phyloP scores from a whole-genome alignment of 441 rosid genomes.

The Gossypium aridum region DNA sequence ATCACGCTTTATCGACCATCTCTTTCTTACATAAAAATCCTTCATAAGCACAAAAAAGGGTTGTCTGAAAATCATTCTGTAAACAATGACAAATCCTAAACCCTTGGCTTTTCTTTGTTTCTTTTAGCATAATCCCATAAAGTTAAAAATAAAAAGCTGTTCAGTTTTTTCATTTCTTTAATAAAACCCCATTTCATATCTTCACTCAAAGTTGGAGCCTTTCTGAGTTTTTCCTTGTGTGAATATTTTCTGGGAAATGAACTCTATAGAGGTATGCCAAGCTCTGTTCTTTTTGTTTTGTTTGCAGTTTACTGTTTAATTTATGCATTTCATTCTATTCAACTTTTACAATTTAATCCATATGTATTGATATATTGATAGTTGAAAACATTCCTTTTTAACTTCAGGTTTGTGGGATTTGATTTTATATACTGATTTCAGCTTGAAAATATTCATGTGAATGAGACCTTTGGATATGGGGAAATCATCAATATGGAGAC shows the following conservation, averaged over 20 bases:
- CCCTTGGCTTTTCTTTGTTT: background rate
- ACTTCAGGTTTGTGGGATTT: conserved; percentile 9
- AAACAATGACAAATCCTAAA: conserved; percentile 9
- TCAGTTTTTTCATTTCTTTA: conserved; percentile 12
- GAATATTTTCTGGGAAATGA: conserved; percentile 10
- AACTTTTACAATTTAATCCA: background rate
- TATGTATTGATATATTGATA: background rate
- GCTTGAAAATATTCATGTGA: conserved; percentile 13
- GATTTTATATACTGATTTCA: conserved; percentile 11
- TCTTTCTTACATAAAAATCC: conserved; percentile 10
- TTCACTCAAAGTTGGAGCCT: background rate
- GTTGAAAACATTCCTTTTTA: background rate
- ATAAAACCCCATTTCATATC: conserved; percentile 3
- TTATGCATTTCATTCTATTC: background rate
- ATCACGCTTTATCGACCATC: conserved; percentile 50
- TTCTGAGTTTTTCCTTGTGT: background rate
- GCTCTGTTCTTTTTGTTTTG: background rate
- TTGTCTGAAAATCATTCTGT: conserved; percentile 26
- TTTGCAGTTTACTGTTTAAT: background rate
- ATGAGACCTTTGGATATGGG: conserved; percentile 25
- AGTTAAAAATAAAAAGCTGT: conserved; percentile 5
- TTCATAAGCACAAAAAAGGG: conserved; percentile 15
- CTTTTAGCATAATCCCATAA: conserved; percentile 6
- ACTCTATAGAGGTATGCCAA: conserved; percentile 33
- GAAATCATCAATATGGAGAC: conserved; percentile 25